Evolutionary conservation across 495 filamentous ascomycete species (phyloP), one percentile per base, ranked within the genome.

Genomic region (Sabuloglossum arenarium): DNA sequence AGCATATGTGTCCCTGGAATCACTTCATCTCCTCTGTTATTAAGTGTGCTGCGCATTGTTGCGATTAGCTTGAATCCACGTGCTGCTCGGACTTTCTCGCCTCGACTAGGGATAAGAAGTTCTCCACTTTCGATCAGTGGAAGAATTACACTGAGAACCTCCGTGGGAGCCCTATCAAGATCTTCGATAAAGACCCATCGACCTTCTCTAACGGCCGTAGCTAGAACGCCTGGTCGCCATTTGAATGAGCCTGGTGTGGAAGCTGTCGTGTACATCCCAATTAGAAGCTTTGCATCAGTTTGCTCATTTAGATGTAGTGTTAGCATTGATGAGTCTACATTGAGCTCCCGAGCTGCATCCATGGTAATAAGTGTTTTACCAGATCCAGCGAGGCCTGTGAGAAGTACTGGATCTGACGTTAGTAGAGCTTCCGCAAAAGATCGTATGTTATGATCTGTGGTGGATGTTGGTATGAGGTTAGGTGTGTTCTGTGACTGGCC

Each of bases 151-250:
- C 88, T 88, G 65, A 97, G 84, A 50, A 96, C 83, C 65, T 96
- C 91, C 56, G 83, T 88, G n/a, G 93, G 89, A 19, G 91, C 93
- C 53, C 90, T 84, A 65, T 99, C 85, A 28, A 99, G 74, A 65
- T 99, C 93, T 70, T 99, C 93, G 55, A 99, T 89, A 56, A 97
- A 70, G 5, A 99, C 80, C 93, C 91, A 97, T 63, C 88, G 78
- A 45, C 93, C 93, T 69, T 97, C 90, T 64, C 74, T 80, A 1
- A 95, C 87, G 14, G 93, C 93, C 37, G 87, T 93, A 0, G 90
- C 94, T 58, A 99, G 70, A 12, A 96, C 84, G 67, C 93, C 93
- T n/a, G 91, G 79, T 53, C 82, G 79, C 93, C 93, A 99, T 28
- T 73, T 76, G 62, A 97, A 97, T 2, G 86, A 85, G 0, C 89